Percentiles rank a stretch among this genome's conserved stretches.
Evolutionary conservation across 306 rosid genomes (phyloP).

Genomic region (Astragalus glycyphyllos): DNA sequence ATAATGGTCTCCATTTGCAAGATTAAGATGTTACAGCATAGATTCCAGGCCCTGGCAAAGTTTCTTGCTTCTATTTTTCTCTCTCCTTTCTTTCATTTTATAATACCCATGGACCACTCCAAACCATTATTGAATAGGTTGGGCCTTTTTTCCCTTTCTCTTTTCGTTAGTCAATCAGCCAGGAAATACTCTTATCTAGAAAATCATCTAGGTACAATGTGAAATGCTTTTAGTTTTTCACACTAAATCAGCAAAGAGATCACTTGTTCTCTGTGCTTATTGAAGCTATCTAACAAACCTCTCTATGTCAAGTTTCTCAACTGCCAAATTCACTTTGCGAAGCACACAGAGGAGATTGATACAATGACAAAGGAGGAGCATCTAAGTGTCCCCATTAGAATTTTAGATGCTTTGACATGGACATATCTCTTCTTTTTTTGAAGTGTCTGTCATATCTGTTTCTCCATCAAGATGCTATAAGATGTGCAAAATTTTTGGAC

Average conservation of each 20-base stretch:
- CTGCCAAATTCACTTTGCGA: constrained; percentile 17
- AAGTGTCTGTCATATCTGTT: not conserved
- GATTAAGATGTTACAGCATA: constrained; percentile 22
- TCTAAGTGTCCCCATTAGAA: constrained; percentile 13
- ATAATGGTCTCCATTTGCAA: not conserved
- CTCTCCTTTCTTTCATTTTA: constrained; percentile 23
- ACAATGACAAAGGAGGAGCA: not conserved
- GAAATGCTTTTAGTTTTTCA: constrained; percentile 4
- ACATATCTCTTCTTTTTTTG: constrained; percentile 1
- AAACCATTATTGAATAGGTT: constrained; percentile 12
- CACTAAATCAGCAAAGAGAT: not conserved
- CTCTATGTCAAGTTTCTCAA: constrained; percentile 15
- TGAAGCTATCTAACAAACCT: constrained; percentile 12
- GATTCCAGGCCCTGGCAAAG: constrained; percentile 2
- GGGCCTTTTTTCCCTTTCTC: not conserved
- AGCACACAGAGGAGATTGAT: constrained; percentile 11
- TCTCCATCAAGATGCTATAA: not conserved
- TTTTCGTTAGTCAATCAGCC: not conserved
- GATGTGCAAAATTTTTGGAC: constrained; percentile 4
- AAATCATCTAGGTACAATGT: constrained; percentile 9
- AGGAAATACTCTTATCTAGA: constrained; percentile 8
- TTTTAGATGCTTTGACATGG: constrained; percentile 4
- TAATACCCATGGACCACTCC: constrained; percentile 14
- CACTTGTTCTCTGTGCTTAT: constrained; percentile 3
- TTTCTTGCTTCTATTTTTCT: not conserved